Conservation (phyloP, 768 basidiomycete species). For the Cyathus striatus region DNA sequence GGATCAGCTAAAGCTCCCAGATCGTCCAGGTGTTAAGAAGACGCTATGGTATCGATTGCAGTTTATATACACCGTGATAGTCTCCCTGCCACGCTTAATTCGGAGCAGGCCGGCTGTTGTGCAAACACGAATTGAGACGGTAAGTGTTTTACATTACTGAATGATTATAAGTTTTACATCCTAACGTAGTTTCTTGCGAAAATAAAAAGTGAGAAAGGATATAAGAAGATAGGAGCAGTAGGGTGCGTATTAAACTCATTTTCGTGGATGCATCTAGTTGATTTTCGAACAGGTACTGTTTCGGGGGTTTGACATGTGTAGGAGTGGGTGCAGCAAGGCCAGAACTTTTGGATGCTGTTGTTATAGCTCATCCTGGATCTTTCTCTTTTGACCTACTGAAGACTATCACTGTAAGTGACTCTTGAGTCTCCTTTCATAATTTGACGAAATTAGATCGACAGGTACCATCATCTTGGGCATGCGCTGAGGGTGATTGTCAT, state of each 20-base stretch:
- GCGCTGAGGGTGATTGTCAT: slow-evolving; percentile 18
- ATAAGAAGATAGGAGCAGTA: slow-evolving; percentile 37
- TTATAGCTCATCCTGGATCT: slow-evolving; percentile 14
- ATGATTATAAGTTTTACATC: too few species aligned
- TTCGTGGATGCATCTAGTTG: neutral
- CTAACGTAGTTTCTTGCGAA: too few species aligned
- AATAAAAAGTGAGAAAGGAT: slow-evolving; percentile 32
- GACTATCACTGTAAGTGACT: too few species aligned
- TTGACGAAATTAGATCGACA: slow-evolving; percentile 2
- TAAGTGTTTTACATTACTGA: too few species aligned
- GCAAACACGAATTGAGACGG: slow-evolving; percentile 23
- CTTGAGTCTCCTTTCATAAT: neutral
- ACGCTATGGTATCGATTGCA: slow-evolving; percentile 20
- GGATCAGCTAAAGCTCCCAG: slow-evolving; percentile 19
- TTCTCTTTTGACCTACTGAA: slow-evolving; percentile 8
- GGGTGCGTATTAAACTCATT: slow-evolving; percentile 21
- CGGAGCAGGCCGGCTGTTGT: slow-evolving; percentile 26
- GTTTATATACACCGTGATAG: slow-evolving; percentile 15
- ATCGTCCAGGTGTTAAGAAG: slow-evolving; percentile 25
- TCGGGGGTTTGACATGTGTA: slow-evolving; percentile 13
- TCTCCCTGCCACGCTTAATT: slow-evolving; percentile 21
- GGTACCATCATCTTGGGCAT: slow-evolving; percentile 17
- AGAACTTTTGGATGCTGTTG: slow-evolving; percentile 12
- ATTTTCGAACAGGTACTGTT: slow-evolving; percentile 14
- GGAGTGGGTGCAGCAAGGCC: slow-evolving; percentile 10